Base-by-base conservation (phyloP, 805 yeast genomes). In the Saccharomycodes ludwigii region DNA sequence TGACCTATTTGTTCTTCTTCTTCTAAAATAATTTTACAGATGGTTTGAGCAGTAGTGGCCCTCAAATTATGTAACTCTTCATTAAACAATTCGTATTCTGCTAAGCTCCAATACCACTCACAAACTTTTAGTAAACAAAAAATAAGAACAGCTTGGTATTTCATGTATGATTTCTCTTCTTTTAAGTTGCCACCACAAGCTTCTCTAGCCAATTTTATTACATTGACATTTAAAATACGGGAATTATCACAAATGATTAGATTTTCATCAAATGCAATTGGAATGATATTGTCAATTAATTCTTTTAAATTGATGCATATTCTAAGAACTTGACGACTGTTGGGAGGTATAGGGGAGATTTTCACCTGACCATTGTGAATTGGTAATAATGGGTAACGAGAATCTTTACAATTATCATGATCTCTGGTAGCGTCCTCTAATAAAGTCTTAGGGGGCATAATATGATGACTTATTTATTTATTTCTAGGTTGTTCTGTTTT, bases 171-270 rank as follows among this genome's bases (percentile, higher is more conserved):
- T 1, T 76, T 57, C 1, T 73, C 74, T 16, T 53, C 47, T 30
- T 60, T 54, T 2, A 78, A 80, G 29, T 68, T 55, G 14, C 94
- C 94, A 7, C 93, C 93, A 13, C 93, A 93, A 5, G 94, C 91
- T 18, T 65, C 66, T 33, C 68, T 62, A 2, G 74, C 78, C 36
- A 82, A 61, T 10, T 62, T 49, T n/a, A 79, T 50, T 2, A 80
- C 80, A 12, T 63, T 61, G 3, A 61, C 61, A 38, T 71, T 76
- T 34, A 83, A 52, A 23, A 80, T 64, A 2, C 73, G 65, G 0
- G 83, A 73, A 33, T 70, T 73, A 5, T 73, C 71, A 7, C 64
- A 53, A 5, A 70, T 56, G 27, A 83, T 66, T 3, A 61, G 61
- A 4, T 56, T 48, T 11, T 58, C 64, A 8, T 65, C 67, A 38